These are phyloP conservation scores for Aechmea fasciata DNA, from an alignment of 176 grass and related monocot species.

Conservation along the genomic window DNA sequence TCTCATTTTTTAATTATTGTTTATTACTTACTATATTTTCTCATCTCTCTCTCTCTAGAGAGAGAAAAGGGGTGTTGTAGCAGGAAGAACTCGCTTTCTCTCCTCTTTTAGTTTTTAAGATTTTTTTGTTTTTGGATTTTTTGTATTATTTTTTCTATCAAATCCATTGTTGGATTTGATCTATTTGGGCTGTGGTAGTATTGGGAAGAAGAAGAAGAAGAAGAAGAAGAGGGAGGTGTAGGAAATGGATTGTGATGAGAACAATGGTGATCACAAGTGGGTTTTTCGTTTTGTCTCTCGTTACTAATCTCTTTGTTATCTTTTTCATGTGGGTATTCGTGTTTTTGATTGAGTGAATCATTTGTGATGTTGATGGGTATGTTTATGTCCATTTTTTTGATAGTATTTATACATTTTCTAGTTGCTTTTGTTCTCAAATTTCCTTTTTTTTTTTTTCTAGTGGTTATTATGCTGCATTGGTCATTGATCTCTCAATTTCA, in stretches of 20 bases:
- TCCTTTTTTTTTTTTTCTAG: slow-evolving; percentile 18
- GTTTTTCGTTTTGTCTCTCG: neutral
- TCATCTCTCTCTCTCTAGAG: too few relatives aligned
- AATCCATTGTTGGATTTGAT: neutral
- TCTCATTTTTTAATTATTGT: too few relatives aligned
- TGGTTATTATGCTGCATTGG: slow-evolving; percentile 4
- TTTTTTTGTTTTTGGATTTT: neutral
- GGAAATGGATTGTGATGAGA: slow-evolving; percentile 44
- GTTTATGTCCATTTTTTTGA: neutral
- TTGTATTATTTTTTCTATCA: neutral
- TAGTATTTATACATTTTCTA: slow-evolving; percentile 7
- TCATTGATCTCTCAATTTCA: slow-evolving; percentile 20
- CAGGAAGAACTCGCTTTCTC: neutral
- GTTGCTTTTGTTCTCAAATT: slow-evolving; percentile 19
- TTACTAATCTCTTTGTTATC: neutral
- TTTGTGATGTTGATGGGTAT: neutral
- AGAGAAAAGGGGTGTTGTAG: too few relatives aligned
- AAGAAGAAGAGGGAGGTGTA: neutral
- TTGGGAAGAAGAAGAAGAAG: neutral
- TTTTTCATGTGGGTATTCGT: neutral
- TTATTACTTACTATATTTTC: too few relatives aligned
- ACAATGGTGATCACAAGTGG: slow-evolving; percentile 44
- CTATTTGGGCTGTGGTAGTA: neutral
- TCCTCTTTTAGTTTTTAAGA: neutral
- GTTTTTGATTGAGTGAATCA: slow-evolving; percentile 1